phyloP scores from a whole-genome alignment of 129 eudicot genomes.

The Erigeron canadensis region DNA sequence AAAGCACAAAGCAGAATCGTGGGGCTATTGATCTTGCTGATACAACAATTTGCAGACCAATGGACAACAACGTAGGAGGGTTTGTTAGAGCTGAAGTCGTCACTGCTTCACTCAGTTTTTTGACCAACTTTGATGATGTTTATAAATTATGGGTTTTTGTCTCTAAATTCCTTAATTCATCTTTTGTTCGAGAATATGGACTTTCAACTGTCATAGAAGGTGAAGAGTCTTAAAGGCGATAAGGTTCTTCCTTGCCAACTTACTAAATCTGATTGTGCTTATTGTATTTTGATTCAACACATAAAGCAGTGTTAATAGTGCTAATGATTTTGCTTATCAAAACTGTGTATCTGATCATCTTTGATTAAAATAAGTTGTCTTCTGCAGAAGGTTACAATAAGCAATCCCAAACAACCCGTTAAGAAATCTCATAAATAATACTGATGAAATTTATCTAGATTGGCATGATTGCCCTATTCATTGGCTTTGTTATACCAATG shows the following conservation, averaged over 20 bases:
- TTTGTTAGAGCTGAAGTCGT: constrained; percentile 84
- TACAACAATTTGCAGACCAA: constrained; percentile 75
- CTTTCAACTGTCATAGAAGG: constrained; percentile 55
- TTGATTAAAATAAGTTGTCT: too few species aligned
- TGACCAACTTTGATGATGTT: constrained; percentile 85
- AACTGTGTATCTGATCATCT: too few species aligned
- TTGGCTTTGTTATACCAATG: too few species aligned
- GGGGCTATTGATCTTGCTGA: constrained; percentile 46
- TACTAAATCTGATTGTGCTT: neutral
- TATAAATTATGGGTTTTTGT: constrained; percentile 85
- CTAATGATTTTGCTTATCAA: neutral
- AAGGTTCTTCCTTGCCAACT: neutral
- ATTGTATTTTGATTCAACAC: neutral
- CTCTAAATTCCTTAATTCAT: constrained; percentile 75
- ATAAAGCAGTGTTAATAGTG: neutral
- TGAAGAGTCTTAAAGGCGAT: constrained; percentile 27
- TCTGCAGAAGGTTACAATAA: too few species aligned
- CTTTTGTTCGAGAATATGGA: constrained; percentile 54
- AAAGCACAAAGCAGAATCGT: constrained; percentile 44
- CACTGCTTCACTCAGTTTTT: constrained; percentile 85
- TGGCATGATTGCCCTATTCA: too few species aligned
- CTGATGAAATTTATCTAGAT: too few species aligned
- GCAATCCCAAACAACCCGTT: too few species aligned
- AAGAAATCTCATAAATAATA: too few species aligned
- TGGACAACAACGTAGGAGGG: constrained; percentile 64